A percentile compares a stretch with the other conserved stretches of the same genome.
Evolutionary conservation across 106 monocot species (phyloP).

Genomic region (Dendrobium chrysotoxum): DNA sequence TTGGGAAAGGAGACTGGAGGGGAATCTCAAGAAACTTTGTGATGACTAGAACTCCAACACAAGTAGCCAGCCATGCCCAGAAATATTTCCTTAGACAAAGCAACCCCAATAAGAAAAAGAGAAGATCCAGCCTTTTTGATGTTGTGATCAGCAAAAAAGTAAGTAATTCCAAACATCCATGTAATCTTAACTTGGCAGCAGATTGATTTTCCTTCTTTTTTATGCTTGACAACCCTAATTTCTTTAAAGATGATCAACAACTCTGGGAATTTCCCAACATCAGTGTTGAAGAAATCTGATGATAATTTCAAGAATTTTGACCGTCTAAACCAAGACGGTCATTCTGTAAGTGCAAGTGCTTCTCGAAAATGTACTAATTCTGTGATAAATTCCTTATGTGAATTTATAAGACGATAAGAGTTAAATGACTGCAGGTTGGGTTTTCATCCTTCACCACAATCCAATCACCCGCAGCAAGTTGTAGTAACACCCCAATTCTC

Average conservation of each 20-base stretch:
- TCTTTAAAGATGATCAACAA: neutral
- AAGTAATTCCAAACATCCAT: neutral
- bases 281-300: conserved; percentile 8
- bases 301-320: conserved; percentile 3
- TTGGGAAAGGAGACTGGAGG: conserved; percentile 39
- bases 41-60: conserved; percentile 36
- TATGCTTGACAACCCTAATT: neutral
- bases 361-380: neutral
- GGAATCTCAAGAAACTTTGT: conserved; percentile 44
- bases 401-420: neutral
- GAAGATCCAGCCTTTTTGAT: conserved; percentile 44
- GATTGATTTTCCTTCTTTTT: neutral
- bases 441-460: neutral
- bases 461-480: neutral
- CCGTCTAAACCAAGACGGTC: neutral
- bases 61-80: conserved; percentile 42
- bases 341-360: conserved; percentile 20
- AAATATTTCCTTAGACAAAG: conserved; percentile 45
- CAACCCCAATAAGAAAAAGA: conserved; percentile 33
- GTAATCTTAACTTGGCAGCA: neutral
- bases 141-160: conserved; percentile 27
- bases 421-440: neutral
- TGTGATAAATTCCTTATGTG: neutral
- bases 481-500: neutral
- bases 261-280: conserved; percentile 3